Base-by-base conservation (phyloP, 805 yeast species). In the Candida ulmi region DNA sequence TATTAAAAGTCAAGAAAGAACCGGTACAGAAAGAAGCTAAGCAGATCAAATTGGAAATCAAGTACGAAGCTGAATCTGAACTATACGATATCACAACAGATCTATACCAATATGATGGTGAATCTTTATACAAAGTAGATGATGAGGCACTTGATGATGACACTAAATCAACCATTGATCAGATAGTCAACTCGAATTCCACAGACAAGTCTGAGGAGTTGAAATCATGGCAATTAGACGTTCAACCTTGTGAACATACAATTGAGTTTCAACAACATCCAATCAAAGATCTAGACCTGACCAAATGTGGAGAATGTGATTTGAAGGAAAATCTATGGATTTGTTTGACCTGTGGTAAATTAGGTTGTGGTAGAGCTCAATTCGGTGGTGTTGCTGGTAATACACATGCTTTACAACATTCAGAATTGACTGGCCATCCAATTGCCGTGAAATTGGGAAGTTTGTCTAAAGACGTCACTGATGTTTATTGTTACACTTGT, bases 291-390 rank as follows among this genome's bases (percentile, higher is more conserved):
- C 18, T 58, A 3, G 67, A 73, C 26, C 45, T 72, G 4, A 44
- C 66, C 0, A 54, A 72, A 36, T 85, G 95, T 58, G 45, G 50
- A 3, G 58, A 58, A 11, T 85, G 95, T 63, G 84, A 73, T 2
- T 66, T 93, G 47, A 60, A 63, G 24, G 84, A 81, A 47, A 93
- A 93, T 57, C 62, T 93, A 35, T 93, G 99, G 99, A 68, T 93
- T 15, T 93, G 99, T 65, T 63, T 93, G 34, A 74, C 75, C 36
- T 93, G 99, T 71, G 99, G 99, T 2, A 65, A 74, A n/a, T 52
- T 88, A 11, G 96, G 96, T 5, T 93, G 99, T 64, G 99, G 99
- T 6, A 69, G 99, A 47, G 80, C 80, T 25, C 99, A 93, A 61
- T 87, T 85, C 55, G 99, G 98, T 27, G 91, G 95, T 18, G 77